Conservation (phyloP, 2,329 filamentous ascomycete genomes). For the Mollisiaceae sp. region DNA sequence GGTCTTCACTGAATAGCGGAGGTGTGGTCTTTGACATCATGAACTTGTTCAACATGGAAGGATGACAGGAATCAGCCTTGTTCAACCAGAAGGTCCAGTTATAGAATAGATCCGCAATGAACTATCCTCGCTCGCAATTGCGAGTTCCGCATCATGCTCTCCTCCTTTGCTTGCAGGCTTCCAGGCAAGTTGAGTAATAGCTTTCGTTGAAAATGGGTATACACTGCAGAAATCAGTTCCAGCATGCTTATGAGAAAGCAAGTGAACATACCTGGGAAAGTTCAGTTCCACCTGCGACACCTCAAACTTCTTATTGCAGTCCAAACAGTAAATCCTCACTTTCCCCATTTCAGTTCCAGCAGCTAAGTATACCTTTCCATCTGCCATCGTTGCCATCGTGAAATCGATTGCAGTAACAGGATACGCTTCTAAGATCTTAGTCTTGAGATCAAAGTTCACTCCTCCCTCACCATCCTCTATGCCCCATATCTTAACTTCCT, state of each 20-base stretch:
- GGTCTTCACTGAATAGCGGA: neutral
- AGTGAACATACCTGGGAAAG: conserved; percentile 33
- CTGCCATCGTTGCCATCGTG: conserved; percentile 45
- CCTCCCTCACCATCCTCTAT: conserved; percentile 31
- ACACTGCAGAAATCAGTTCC: conserved; percentile 45
- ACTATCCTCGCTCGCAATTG: conserved; percentile 58
- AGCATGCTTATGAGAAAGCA: neutral
- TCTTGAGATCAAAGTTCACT: conserved; percentile 42
- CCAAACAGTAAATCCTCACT: conserved; percentile 37
- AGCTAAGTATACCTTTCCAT: conserved; percentile 51
- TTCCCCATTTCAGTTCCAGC: conserved; percentile 59
- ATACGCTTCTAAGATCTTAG: conserved; percentile 57
- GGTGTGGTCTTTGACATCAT: neutral
- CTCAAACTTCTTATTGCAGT: conserved; percentile 38
- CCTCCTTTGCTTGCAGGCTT: conserved; percentile 50
- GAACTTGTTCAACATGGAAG: neutral
- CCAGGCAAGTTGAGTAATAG: conserved; percentile 67
- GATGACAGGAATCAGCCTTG: conserved; percentile 1
- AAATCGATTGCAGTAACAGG: conserved; percentile 78
- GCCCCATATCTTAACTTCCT: conserved; percentile 76
- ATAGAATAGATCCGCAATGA: conserved; percentile 62
- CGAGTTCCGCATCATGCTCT: conserved; percentile 34
- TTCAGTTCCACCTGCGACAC: conserved; percentile 29
- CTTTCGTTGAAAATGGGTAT: conserved; percentile 48
- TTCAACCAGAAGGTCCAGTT: conserved; percentile 24